These are phyloP conservation scores for Silene coronaria DNA, from an alignment of 179 eudicot genomes.

Conservation along the genomic window DNA sequence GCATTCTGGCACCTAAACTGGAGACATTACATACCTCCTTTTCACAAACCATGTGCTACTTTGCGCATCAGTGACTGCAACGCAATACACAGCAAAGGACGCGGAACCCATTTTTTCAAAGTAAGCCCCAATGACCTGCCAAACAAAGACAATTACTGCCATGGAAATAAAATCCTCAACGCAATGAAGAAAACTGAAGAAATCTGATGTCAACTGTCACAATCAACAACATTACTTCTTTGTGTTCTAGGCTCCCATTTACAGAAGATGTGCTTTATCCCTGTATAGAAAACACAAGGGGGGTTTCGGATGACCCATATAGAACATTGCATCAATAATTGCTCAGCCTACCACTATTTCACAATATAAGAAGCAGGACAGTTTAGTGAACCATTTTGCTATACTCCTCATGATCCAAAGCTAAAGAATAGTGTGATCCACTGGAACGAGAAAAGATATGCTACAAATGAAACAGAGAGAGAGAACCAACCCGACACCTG, in stretches of 20 bases:
- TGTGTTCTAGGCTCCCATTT: not conserved
- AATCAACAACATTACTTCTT: not conserved
- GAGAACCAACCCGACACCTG: conserved; percentile 67
- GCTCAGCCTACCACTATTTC: not conserved
- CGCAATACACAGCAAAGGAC: conserved; percentile 91
- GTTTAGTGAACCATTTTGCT: not conserved
- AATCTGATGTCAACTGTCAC: conserved; percentile 13
- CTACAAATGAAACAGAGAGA: not conserved
- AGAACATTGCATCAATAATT: not conserved
- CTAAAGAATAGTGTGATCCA: not conserved
- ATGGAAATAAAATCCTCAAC: not conserved
- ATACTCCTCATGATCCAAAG: not conserved
- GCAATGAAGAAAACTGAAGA: not conserved
- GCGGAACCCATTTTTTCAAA: conserved; percentile 85
- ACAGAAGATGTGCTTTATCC: not conserved
- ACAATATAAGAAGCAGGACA: not conserved
- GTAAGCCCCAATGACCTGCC: conserved; percentile 87
- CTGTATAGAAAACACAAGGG: not conserved
- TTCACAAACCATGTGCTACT: conserved; percentile 87
- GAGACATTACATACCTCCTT: conserved; percentile 59
- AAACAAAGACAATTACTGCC: conserved; percentile 13
- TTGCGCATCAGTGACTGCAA: conserved; percentile 82
- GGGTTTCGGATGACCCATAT: not conserved
- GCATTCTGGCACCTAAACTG: not conserved
- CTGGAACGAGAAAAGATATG: not conserved